phyloP scores from a whole-genome alignment of 345 rosid species.

The Melastoma malabathricum region DNA sequence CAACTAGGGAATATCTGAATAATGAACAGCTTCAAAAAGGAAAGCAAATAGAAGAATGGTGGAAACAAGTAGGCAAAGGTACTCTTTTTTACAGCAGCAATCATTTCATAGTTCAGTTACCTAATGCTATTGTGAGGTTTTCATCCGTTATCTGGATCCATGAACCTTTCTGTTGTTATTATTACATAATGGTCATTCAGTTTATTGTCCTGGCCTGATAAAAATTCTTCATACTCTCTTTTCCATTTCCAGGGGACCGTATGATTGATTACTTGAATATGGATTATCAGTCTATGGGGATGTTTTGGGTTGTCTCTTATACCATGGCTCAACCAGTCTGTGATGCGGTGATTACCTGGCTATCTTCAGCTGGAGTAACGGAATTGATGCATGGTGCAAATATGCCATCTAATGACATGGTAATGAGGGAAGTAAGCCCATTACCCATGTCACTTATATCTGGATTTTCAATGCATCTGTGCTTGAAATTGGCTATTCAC shows the following conservation, averaged over 20 bases:
- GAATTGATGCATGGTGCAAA: constrained; percentile 51
- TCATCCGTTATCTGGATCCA: no score
- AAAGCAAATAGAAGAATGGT: constrained; percentile 98
- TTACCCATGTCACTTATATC: constrained; percentile 80
- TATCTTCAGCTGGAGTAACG: constrained; percentile 61
- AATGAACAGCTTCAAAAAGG: constrained; percentile 89
- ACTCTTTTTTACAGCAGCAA: constrained; percentile 7
- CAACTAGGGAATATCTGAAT: constrained; percentile 77
- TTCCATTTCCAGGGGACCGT: constrained; percentile 55
- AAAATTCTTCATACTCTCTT: constrained; percentile 3
- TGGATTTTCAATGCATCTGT: constrained; percentile 78
- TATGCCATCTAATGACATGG: constrained; percentile 66
- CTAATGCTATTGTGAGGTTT: background rate
- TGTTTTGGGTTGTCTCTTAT: constrained; percentile 98
- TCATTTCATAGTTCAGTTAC: background rate
- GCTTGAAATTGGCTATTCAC: constrained; percentile 64
- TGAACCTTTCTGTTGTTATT: background rate
- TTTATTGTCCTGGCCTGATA: background rate
- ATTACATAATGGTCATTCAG: background rate
- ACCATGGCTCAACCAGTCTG: constrained; percentile 94
- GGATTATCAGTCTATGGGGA: constrained; percentile 93
- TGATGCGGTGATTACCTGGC: constrained; percentile 75
- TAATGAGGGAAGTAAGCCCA: constrained; percentile 88
- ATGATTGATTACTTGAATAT: constrained; percentile 89
- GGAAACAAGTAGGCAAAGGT: constrained; percentile 92